Percentiles rank a stretch among this genome's conserved stretches.
Evolutionary conservation across 805 yeast genomes (phyloP).

Genomic region (Candida peoriensis): DNA sequence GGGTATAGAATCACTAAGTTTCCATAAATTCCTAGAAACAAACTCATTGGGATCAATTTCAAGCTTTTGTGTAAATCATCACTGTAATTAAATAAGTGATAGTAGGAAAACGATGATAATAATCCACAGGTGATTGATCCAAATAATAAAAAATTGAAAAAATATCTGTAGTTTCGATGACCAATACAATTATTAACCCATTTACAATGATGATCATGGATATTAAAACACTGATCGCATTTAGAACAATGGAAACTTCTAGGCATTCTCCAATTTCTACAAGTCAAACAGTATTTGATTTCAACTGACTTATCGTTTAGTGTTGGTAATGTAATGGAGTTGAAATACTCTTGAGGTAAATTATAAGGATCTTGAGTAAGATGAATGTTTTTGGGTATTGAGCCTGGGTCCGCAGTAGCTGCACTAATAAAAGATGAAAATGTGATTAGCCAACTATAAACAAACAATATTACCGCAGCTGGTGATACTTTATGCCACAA

Average conservation of each 20-base stretch:
- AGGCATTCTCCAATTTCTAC: constrained; percentile 74
- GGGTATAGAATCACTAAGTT: constrained; percentile 51
- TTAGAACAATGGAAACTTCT: constrained; percentile 69
- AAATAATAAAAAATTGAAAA: constrained; percentile 44
- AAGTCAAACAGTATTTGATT: constrained; percentile 56
- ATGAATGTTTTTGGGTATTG: constrained; percentile 62
- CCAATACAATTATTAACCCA: constrained; percentile 79
- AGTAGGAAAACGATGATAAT: constrained; percentile 28
- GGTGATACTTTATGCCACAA: constrained; percentile 53
- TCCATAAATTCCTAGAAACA: constrained; percentile 50
- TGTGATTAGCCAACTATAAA: constrained; percentile 52
- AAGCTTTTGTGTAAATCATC: constrained; percentile 19
- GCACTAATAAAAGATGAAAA: constrained; percentile 47
- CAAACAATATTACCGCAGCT: constrained; percentile 48
- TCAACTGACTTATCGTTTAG: constrained; percentile 25
- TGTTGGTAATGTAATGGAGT: constrained; percentile 45
- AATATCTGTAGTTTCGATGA: constrained; percentile 61
- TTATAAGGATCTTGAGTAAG: constrained; percentile 34
- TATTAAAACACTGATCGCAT: constrained; percentile 56
- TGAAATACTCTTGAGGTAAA: constrained; percentile 56
- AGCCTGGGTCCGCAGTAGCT: constrained; percentile 64
- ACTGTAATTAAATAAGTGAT: constrained; percentile 24
- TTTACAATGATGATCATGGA: constrained; percentile 36
- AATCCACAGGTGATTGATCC: constrained; percentile 27
- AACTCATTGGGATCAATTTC: constrained; percentile 31